These are phyloP conservation scores for Zizania latifolia DNA, from an alignment of 176 grass and related monocot genomes.

Conservation along the genomic window DNA sequence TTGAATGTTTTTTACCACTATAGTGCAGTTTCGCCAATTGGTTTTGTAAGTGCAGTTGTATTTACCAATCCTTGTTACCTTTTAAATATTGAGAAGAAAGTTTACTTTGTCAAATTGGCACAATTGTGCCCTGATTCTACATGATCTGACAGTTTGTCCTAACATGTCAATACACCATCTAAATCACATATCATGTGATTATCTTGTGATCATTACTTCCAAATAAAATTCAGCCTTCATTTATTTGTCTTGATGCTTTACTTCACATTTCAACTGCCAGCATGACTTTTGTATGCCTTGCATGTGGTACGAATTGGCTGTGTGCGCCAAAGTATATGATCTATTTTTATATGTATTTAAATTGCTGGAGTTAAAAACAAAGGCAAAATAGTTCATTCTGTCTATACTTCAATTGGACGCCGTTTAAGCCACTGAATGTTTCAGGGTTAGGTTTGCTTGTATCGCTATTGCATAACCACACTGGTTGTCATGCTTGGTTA, in stretches of 20 bases:
- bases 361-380: not conserved
- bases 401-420: not conserved
- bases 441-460: not conserved
- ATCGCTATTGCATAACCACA: not conserved
- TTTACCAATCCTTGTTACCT: not conserved
- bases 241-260: not conserved
- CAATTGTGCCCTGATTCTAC: not conserved
- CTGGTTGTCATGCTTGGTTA: not conserved
- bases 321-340: not conserved
- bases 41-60: not conserved
- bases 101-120: not conserved
- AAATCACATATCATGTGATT: not conserved
- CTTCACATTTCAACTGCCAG: not conserved
- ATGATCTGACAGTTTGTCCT: not conserved
- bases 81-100: slow-evolving; percentile 7
- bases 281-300: not conserved
- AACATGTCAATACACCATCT: not conserved
- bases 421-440: not conserved
- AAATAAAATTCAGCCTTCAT: not conserved
- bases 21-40: not conserved
- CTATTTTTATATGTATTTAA: not conserved
- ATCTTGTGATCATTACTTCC: not conserved
- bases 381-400: not conserved
- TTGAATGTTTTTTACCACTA: not conserved
- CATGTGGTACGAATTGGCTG: not conserved